Conservation (phyloP, 2,329 filamentous ascomycete species). For the Fonsecaea monophora region DNA sequence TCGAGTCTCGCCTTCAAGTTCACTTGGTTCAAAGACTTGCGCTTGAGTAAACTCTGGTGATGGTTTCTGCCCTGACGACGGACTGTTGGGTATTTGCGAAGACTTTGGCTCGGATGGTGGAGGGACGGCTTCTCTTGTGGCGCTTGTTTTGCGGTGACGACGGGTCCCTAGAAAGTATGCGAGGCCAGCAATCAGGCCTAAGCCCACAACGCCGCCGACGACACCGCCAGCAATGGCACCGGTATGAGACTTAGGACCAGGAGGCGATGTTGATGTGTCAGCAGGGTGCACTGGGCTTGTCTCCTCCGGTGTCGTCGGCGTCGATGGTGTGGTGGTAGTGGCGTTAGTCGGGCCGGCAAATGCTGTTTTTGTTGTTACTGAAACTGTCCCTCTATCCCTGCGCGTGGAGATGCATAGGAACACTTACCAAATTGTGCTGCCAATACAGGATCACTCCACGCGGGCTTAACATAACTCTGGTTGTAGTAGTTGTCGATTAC, state of each 20-base stretch:
- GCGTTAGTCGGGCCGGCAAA: background rate
- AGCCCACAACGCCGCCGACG: slow-evolving; percentile 1
- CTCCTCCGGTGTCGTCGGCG: background rate
- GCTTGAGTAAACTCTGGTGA: background rate
- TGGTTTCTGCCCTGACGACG: background rate
- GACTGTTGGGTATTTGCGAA: background rate
- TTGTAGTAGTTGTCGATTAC: background rate
- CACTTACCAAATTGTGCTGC: slow-evolving; percentile 1
- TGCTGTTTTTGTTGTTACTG: background rate
- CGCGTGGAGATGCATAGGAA: background rate
- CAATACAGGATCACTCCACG: slow-evolving; percentile 8
- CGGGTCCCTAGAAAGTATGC: background rate
- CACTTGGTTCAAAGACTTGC: background rate
- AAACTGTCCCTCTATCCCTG: background rate
- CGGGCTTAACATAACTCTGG: background rate
- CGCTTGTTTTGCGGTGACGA: background rate
- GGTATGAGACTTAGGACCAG: background rate
- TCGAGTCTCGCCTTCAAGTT: background rate
- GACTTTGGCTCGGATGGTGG: background rate
- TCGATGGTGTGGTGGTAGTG: background rate
- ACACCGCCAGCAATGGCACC: slow-evolving; percentile 9
- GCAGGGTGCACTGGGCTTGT: background rate
- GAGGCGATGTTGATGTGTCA: background rate
- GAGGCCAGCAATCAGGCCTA: background rate
- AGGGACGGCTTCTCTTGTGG: background rate